These are phyloP conservation scores for Rauvolfia tetraphylla DNA, from an alignment of 257 asterid species.

Conservation along the genomic window DNA sequence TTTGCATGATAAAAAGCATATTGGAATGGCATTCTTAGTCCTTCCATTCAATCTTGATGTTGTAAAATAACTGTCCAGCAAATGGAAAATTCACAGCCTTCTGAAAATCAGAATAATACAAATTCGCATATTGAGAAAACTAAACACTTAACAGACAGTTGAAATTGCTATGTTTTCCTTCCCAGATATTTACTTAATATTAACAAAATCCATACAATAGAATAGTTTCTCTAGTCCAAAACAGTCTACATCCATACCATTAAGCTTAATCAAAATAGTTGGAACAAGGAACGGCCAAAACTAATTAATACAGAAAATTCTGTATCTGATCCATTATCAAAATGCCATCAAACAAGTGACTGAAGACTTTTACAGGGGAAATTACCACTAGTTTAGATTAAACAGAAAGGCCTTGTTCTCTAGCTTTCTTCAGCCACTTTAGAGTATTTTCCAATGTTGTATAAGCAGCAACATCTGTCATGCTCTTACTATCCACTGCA, in stretches of 20 bases:
- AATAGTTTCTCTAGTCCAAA: not conserved
- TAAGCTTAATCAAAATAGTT: not conserved
- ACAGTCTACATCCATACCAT: not conserved
- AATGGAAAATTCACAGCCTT: not conserved
- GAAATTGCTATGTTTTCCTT: not conserved
- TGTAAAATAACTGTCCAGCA: not conserved
- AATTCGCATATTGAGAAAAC: not conserved
- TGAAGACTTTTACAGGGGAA: not conserved
- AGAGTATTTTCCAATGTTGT: slow-evolving; percentile 74
- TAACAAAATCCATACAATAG: not conserved
- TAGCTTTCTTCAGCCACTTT: slow-evolving; percentile 82
- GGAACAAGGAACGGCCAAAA: not conserved
- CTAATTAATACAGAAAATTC: not conserved
- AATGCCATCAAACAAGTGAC: slow-evolving; percentile 2
- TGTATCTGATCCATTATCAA: not conserved
- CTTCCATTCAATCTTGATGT: not conserved
- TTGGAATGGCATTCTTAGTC: not conserved
- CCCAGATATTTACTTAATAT: not conserved
- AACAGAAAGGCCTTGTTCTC: slow-evolving; percentile 65
- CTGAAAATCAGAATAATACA: not conserved
- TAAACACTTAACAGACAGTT: not conserved
- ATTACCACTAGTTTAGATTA: slow-evolving; percentile 32
- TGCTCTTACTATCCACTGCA: slow-evolving; percentile 84
- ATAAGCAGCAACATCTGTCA: slow-evolving; percentile 74
- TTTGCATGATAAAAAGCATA: not conserved